These are phyloP conservation scores for Calonectria hawksworthii DNA, from an alignment of 2,329 filamentous ascomycete genomes.

Conservation along the genomic window DNA sequence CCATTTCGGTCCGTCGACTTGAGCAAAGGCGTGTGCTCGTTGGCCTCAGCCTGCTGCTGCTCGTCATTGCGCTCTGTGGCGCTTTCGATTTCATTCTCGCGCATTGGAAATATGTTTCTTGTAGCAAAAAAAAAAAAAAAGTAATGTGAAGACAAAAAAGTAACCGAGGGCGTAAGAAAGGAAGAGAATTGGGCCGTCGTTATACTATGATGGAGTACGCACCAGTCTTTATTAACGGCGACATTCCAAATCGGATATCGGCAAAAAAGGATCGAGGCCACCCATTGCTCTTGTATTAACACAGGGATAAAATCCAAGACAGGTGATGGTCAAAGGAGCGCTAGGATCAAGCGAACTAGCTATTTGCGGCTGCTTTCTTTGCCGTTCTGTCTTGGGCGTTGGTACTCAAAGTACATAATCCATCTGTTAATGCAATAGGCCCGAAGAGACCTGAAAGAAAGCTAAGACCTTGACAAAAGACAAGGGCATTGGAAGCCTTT, in stretches of 20 bases:
- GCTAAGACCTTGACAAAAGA: not conserved
- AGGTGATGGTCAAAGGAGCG: not conserved
- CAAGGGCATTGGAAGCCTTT: too few species aligned
- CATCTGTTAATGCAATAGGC: not conserved
- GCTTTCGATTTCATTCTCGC: slow-evolving; percentile 31
- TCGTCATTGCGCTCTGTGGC: slow-evolving; percentile 28
- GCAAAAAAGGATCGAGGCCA: not conserved
- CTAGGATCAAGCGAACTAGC: not conserved
- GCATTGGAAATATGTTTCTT: slow-evolving; percentile 30
- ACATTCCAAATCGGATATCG: not conserved
- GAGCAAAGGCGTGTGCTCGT: slow-evolving; percentile 47
- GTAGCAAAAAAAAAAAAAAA: not conserved
- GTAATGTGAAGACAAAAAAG: not conserved
- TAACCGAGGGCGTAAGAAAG: not conserved
- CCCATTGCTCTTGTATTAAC: not conserved
- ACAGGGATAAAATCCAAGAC: not conserved
- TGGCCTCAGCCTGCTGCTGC: slow-evolving; percentile 22
- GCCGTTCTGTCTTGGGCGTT: not conserved
- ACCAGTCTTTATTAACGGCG: not conserved
- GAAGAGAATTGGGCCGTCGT: not conserved
- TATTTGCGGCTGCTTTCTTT: not conserved
- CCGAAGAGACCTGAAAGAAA: not conserved
- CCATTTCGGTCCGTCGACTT: slow-evolving; percentile 31
- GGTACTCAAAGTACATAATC: too few species aligned
- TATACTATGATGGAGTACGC: not conserved